Percentiles rank a stretch among this genome's conserved stretches.
Conservation (phyloP, 768 basidiomycete species). For the Coprinopsis cinerea region DNA sequence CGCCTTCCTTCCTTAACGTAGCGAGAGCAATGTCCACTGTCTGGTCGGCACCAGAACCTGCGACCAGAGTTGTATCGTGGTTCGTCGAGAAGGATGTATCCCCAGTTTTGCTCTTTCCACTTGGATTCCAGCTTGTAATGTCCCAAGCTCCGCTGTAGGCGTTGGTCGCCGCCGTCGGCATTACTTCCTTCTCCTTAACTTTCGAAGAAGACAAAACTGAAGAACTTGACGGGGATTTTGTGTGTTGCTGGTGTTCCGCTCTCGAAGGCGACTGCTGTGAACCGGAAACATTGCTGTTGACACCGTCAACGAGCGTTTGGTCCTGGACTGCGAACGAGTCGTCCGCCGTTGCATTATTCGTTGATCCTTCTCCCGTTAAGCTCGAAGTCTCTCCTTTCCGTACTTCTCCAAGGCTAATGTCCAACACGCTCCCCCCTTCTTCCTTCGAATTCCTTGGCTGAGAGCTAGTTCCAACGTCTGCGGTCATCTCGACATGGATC, state of each 20-base stretch:
- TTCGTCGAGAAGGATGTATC: neutral
- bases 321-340: neutral
- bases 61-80: neutral
- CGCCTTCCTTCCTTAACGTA: neutral
- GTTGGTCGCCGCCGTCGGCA: neutral
- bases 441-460: neutral
- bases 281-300: too few relatives aligned
- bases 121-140: neutral
- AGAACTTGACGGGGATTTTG: neutral
- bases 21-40: neutral
- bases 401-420: too few relatives aligned
- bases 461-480: neutral
- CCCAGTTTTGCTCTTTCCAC: neutral
- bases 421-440: neutral
- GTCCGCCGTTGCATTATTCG: neutral
- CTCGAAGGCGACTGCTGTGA: neutral
- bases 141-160: neutral
- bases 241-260: neutral
- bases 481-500: neutral
- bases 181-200: neutral
- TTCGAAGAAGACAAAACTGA: neutral
- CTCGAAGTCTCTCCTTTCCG: too few relatives aligned
- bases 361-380: neutral
- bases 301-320: neutral
- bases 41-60: neutral